Conservation (phyloP, 1,284 basidiomycete genomes). For the Cryptococcus sp. region DNA sequence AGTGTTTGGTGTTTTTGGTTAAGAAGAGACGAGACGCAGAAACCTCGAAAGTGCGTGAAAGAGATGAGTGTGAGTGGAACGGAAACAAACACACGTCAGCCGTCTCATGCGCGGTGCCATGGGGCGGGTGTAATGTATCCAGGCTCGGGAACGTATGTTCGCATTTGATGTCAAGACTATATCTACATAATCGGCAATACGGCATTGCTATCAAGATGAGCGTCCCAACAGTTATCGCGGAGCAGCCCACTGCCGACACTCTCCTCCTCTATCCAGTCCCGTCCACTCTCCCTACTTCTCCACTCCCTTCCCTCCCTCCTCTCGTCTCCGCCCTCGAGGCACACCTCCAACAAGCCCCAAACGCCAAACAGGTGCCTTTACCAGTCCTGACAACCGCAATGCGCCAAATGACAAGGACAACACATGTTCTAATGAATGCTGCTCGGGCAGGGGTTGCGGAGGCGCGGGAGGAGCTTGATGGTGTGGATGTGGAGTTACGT, state of each 20-base stretch:
- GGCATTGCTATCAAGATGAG: constrained; percentile 19
- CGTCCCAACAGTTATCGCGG: constrained; percentile 29
- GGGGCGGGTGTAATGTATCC: no score
- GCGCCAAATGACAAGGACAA: constrained; percentile 28
- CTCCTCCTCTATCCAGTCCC: constrained; percentile 40
- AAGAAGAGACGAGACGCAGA: background rate
- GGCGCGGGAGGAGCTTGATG: constrained; percentile 32
- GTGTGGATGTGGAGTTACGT: constrained; percentile 32
- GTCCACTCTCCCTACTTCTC: constrained; percentile 21
- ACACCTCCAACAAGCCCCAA: constrained; percentile 10
- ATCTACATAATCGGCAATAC: background rate
- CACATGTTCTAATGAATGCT: constrained; percentile 37
- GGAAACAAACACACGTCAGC: background rate
- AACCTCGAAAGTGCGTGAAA: constrained; percentile 1
- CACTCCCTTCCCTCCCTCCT: constrained; percentile 17
- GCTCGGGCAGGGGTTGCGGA: constrained; percentile 27
- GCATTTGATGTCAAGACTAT: no score
- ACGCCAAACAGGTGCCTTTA: constrained; percentile 10
- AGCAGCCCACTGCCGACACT: constrained; percentile 36
- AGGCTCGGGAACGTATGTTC: no score
- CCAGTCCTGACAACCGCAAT: constrained; percentile 28
- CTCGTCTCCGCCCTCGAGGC: constrained; percentile 21
- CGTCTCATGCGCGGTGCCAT: no score
- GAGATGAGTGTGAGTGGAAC: background rate
- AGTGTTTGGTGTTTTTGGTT: background rate